Conservation (phyloP, 768 basidiomycete genomes). For the Agaricus sinodeliciosus region DNA sequence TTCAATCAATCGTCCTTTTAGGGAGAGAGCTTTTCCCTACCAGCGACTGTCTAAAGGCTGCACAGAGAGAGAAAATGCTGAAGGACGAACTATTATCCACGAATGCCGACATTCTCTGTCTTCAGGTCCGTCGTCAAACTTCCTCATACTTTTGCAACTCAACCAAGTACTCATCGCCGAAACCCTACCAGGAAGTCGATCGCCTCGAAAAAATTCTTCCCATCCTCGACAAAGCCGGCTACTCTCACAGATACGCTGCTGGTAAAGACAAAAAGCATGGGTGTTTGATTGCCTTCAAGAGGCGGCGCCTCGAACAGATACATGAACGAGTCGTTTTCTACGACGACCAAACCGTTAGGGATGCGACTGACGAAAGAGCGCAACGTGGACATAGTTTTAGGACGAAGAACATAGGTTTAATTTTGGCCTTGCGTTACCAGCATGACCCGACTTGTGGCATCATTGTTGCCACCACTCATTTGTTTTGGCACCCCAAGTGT, state of each 20-base stretch:
- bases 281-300: slow-evolving; percentile 73
- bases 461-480: slow-evolving; percentile 82
- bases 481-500: slow-evolving; percentile 93
- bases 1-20: slow-evolving; percentile 18
- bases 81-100: slow-evolving; percentile 67
- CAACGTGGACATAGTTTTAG: slow-evolving; percentile 54
- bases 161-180: background rate
- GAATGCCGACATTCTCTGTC: slow-evolving; percentile 75
- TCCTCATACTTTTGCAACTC: background rate
- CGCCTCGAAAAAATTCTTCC: slow-evolving; percentile 68
- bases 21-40: slow-evolving; percentile 79
- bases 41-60: slow-evolving; percentile 78
- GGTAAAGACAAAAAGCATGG: slow-evolving; percentile 82
- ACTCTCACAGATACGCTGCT: slow-evolving; percentile 55
- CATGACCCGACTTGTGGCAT: slow-evolving; percentile 43
- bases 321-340: slow-evolving; percentile 52
- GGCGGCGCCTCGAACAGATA: slow-evolving; percentile 38
- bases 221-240: slow-evolving; percentile 55
- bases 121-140: slow-evolving; percentile 55
- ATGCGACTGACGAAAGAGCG: slow-evolving; percentile 24
- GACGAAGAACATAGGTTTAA: slow-evolving; percentile 76
- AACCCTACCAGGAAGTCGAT: slow-evolving; percentile 70
- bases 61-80: slow-evolving; percentile 69
- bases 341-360: slow-evolving; percentile 55
- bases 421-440: slow-evolving; percentile 57